Evolutionary conservation across 495 filamentous ascomycete genomes (phyloP), one percentile per base, ranked within the genome.

Genomic region (Emericellopsis terricola): DNA sequence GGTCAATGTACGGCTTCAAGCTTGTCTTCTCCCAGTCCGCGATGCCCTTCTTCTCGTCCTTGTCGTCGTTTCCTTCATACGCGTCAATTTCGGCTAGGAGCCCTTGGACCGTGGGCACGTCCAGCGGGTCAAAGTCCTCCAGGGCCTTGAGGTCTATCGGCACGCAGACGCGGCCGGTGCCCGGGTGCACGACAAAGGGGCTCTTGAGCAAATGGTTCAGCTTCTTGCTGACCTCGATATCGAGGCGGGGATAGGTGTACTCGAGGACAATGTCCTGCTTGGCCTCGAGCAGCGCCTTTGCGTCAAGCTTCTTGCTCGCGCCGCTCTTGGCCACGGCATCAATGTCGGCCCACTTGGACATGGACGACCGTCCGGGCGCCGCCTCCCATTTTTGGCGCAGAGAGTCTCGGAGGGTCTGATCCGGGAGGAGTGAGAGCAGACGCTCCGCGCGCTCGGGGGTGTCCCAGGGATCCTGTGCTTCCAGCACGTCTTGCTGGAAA

Each of bases 11-110:
- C 29, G 86, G 82, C 56, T 79, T 91, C 41, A 97, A 53, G 34
- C 82, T 81, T 19, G 89, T 97, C 69, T 94, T 96, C 60, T 97
- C 87, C 68, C 85, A 94, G 50, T 97, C 91, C 49, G 72, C 71
- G 26, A 80, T 41, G 38, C 29, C 41, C 40, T 62, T 64, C 2
- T 31, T 54, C 13, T 48, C 45, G 8, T 41, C 51, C 0, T 50
- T 48, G 14, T 57, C 57, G 5, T 50, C 42, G 31, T 32, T 32
- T 3, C 36, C 43, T 16, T 43, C 44, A 69, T 80, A 94, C 23
- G 55, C 56, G 45, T 92, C 83, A 42, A 96, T 86, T 56, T 96
- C 82, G 3, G 49, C 57, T 15, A 96, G 52, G 28, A 96, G 50
- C 18, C 74, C 59, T 33, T 76, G 79, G 18, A 94, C 83, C 3